Conservation (phyloP, 2,329 filamentous ascomycete species). For the Tolypocladium amazonense region DNA sequence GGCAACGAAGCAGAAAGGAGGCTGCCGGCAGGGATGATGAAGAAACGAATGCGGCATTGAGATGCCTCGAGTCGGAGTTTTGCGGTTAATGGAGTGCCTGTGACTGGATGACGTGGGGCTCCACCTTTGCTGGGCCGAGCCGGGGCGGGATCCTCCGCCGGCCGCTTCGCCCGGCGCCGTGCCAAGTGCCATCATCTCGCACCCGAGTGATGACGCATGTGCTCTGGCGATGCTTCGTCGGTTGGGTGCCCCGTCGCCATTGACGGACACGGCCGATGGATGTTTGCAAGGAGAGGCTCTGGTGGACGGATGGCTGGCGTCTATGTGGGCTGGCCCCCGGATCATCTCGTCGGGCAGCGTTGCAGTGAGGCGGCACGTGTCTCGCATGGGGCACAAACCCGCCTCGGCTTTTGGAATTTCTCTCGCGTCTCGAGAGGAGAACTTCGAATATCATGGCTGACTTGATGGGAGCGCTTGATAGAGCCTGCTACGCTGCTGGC, state of each 20-base stretch:
- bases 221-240: neutral
- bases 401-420: neutral
- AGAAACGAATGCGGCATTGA: neutral
- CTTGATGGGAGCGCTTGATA: neutral
- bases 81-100: neutral
- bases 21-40: neutral
- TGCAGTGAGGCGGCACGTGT: neutral
- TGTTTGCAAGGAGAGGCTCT: neutral
- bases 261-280: neutral
- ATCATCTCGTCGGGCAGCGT: neutral
- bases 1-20: neutral
- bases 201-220: neutral
- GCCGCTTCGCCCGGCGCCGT: constrained; percentile 7
- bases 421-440: too few species aligned
- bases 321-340: too few species aligned
- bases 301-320: neutral
- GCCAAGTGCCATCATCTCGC: neutral
- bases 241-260: neutral
- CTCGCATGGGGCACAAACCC: neutral
- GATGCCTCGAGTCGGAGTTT: neutral
- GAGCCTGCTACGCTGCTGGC: neutral
- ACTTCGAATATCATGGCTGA: neutral
- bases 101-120: neutral
- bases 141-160: constrained; percentile 15
- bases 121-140: constrained; percentile 7